A percentile compares a stretch with the other conserved stretches of the same genome.
phyloP scores from a whole-genome alignment of 2,329 filamentous ascomycete species.

The Penicillium sp. region DNA sequence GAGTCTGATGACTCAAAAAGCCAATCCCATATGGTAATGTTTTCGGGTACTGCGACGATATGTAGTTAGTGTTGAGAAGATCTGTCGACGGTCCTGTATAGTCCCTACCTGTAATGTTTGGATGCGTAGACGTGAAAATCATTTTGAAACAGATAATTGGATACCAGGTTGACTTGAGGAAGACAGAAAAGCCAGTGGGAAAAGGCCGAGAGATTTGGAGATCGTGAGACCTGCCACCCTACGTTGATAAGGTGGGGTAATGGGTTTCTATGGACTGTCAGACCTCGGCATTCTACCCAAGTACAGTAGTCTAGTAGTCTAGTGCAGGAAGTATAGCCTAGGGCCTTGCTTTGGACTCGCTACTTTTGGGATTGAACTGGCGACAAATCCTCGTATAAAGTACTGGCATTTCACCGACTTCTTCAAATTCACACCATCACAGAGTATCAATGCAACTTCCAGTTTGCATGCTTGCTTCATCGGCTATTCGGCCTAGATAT shows the following conservation, averaged over 20 bases:
- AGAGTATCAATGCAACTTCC: too few relatives aligned
- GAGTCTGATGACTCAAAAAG: conserved; percentile 9
- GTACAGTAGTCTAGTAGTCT: too few relatives aligned
- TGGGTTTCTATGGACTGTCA: too few relatives aligned
- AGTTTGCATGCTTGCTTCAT: neutral
- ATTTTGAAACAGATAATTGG: neutral
- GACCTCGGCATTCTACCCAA: too few relatives aligned
- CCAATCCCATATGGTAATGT: conserved; percentile 13
- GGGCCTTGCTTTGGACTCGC: too few relatives aligned
- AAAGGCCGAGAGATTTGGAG: neutral
- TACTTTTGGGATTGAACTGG: too few relatives aligned
- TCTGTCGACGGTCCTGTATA: neutral
- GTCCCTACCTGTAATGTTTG: conserved; percentile 5
- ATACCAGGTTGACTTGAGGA: neutral
- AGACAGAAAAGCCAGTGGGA: neutral
- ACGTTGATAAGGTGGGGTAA: too few relatives aligned
- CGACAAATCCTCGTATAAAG: too few relatives aligned
- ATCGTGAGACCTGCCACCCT: too few relatives aligned
- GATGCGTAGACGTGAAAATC: conserved; percentile 13
- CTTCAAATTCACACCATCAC: too few relatives aligned
- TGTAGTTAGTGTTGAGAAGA: neutral
- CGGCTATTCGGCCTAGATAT: neutral
- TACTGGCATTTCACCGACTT: too few relatives aligned
- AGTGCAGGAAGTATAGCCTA: too few relatives aligned
- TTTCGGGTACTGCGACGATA: conserved; percentile 4